Evolutionary conservation across 1,284 basidiomycete species (phyloP), one percentile per base, ranked within the genome.

Genomic region (Boletellus deceptivus): DNA sequence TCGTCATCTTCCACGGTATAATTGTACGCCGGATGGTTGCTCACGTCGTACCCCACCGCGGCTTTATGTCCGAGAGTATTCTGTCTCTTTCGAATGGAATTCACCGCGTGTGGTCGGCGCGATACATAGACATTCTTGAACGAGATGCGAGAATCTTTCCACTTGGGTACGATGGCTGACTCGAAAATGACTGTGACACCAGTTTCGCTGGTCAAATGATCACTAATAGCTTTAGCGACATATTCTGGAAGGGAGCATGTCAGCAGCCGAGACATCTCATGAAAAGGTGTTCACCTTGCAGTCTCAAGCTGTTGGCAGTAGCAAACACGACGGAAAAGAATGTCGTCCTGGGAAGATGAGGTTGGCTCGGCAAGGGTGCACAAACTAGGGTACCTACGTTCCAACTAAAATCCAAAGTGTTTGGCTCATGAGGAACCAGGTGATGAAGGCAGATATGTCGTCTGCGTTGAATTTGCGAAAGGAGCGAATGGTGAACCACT

Each of bases 71-170:
- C 73, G 10, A 65, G 58, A 47, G 52, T 48, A 27, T 52, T 52
- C 35, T 31, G 61, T 56, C 61, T 57, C 56, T 49, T 56, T 43
- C 40, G 33, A 2, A 49, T 44, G 27, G 57, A 41, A 9, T 55
- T 43, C 14, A 58, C 47, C 22, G 66, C 50, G 5, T 64, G 60
- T 2, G 91, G 89, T 6, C 93, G 81, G 3, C 93, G 84, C 11
- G 93, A 95, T 40, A 99, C 79, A 63, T 93, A 98, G 40, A 99
- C 95, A 60, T 98, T 98, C 64, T 93, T 92, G 78, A 99, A 97
- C 1, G 93, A 93, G 55, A 99, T 91, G 18, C 89, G 86, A 14
- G 92, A 95, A 61, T 96, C 92, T 54, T 92, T 92, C 93, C 96
- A 98, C 67, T 94, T 94, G 3, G 96, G 96, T 5, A 99, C 94